These are phyloP conservation scores for Leccinellum rugosiceps DNA, from an alignment of 768 basidiomycete genomes.

Conservation along the genomic window DNA sequence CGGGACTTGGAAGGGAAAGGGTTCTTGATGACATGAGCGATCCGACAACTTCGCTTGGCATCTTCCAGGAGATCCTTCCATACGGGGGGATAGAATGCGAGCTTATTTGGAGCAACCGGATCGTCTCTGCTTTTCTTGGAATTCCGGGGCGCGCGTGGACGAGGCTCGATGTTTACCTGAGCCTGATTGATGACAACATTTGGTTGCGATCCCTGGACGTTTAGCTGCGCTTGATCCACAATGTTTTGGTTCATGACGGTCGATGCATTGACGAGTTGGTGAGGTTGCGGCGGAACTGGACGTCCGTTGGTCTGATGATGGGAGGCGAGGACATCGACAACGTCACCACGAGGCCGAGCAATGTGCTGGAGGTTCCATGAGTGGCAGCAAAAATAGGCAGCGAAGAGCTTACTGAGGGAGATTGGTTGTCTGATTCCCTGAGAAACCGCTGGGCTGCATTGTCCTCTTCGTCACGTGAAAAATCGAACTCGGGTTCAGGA, in stretches of 20 bases:
- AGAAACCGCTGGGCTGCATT: not conserved
- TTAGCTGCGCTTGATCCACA: not conserved
- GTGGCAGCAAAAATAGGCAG: not conserved
- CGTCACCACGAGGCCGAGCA: not conserved
- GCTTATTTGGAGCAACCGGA: not conserved
- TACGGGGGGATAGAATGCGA: not conserved
- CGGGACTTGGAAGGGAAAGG: not conserved
- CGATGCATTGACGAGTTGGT: not conserved
- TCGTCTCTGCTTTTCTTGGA: not conserved
- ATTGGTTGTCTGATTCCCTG: not conserved
- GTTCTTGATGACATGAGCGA: not conserved
- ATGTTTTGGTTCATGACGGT: not conserved
- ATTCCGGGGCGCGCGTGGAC: not conserved
- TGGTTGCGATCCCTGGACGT: not conserved
- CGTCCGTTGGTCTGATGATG: not conserved
- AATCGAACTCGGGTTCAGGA: not conserved
- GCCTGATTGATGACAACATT: not conserved
- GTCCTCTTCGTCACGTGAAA: not conserved
- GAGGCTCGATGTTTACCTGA: not conserved
- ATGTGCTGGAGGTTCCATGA: not conserved
- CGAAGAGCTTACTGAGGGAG: not conserved
- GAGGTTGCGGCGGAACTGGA: not conserved
- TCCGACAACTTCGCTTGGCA: not conserved
- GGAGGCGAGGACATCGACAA: not conserved
- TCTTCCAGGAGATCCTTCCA: not conserved